Conservation (phyloP, 208 protist species). For the Leishmania braziliensis region DNA sequence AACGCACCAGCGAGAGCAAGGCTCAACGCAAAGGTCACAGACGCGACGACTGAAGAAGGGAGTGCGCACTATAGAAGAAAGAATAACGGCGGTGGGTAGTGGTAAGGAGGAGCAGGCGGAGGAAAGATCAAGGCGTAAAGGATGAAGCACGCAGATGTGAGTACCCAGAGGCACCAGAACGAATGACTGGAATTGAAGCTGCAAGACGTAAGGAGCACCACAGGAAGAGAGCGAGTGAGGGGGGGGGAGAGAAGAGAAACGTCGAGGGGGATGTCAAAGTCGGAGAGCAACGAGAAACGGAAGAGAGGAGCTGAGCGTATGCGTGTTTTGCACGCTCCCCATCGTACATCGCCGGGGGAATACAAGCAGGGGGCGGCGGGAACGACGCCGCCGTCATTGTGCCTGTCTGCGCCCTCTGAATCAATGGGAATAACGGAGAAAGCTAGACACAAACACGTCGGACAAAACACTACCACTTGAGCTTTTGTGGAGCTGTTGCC, state of each 20-base stretch:
- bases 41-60: background rate
- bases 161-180: background rate
- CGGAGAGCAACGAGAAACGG: background rate
- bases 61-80: background rate
- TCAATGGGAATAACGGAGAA: background rate
- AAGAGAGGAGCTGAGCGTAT: background rate
- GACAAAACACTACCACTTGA: background rate
- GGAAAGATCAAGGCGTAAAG: background rate
- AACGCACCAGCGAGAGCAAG: background rate
- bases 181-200: background rate
- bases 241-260: background rate
- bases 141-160: background rate
- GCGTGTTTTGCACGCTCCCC: background rate
- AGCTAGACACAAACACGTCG: no score
- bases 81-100: background rate
- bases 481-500: background rate
- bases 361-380: background rate
- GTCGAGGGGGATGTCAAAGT: background rate
- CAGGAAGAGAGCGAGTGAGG: background rate
- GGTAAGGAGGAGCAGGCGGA: background rate
- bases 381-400: background rate
- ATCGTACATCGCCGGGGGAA: background rate
- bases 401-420: background rate
- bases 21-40: background rate
- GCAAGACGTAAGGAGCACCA: no score